These are phyloP conservation scores for Nannizziopsis arthrosporioides DNA, from an alignment of 2,329 filamentous ascomycete genomes.

Conservation along the genomic window DNA sequence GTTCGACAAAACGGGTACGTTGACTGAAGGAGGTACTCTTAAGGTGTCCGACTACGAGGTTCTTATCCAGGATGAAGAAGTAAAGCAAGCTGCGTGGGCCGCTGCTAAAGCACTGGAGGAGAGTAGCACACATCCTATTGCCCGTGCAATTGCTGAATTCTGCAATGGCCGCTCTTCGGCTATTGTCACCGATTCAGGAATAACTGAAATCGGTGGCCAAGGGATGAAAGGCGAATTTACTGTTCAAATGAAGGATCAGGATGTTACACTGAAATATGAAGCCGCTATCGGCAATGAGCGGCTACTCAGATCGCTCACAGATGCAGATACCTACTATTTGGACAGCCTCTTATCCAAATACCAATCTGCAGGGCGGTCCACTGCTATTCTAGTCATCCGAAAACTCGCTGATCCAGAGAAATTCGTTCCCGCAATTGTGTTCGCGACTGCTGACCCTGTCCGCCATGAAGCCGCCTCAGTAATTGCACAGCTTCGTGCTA, in stretches of 20 bases:
- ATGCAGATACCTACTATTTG: constrained; percentile 25
- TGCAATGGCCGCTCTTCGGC: constrained; percentile 27
- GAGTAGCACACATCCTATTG: constrained; percentile 49
- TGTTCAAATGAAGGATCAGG: constrained; percentile 19
- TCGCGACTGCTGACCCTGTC: constrained; percentile 71
- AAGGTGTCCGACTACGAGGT: constrained; percentile 43
- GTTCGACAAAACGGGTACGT: constrained; percentile 80
- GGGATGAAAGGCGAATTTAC: constrained; percentile 45
- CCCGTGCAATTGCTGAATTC: constrained; percentile 43
- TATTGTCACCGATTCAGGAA: constrained; percentile 25
- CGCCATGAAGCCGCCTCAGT: constrained; percentile 59
- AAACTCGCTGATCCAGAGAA: constrained; percentile 12
- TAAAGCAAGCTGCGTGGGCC: constrained; percentile 34
- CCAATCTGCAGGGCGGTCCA: constrained; percentile 34
- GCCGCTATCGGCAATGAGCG: constrained; percentile 49
- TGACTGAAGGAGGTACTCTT: constrained; percentile 55
- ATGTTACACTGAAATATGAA: constrained; percentile 27
- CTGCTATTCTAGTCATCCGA: constrained; percentile 34
- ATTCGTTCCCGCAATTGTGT: constrained; percentile 48
- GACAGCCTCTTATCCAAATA: constrained; percentile 28
- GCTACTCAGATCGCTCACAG: constrained; percentile 30
- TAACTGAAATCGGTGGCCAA: constrained; percentile 47
- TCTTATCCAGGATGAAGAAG: constrained; percentile 24
- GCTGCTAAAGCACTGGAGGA: constrained; percentile 44
- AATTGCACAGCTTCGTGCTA: constrained; percentile 51